These are phyloP conservation scores for Penicillium fuscoglaucum DNA, from an alignment of 2,329 filamentous ascomycete species.

Conservation along the genomic window DNA sequence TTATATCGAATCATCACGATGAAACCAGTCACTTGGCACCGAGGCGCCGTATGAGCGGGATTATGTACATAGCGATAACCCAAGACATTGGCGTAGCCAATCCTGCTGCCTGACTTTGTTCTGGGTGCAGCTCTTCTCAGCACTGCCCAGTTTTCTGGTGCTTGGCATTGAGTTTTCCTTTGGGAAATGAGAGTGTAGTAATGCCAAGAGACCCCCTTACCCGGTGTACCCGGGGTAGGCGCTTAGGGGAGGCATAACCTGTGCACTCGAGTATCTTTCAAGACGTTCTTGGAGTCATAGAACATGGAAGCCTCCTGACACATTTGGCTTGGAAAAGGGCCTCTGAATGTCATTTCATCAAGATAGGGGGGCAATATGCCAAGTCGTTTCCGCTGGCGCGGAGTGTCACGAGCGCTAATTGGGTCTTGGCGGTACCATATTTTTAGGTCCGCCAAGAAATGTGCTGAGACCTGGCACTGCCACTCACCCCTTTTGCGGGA, in stretches of 20 bases:
- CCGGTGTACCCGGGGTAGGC: constrained; percentile 4
- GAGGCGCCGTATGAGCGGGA: neutral
- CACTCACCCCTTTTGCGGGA: neutral
- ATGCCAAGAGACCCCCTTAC: constrained; percentile 10
- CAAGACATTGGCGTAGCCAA: constrained; percentile 9
- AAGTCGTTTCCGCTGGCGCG: constrained; percentile 9
- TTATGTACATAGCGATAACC: neutral
- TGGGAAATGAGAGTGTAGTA: constrained; percentile 1
- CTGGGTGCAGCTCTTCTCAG: constrained; percentile 4
- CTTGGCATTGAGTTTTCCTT: constrained; percentile 2
- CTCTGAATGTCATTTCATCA: neutral
- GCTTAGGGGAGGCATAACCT: neutral
- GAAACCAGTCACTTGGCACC: constrained; percentile 9
- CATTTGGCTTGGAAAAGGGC: neutral
- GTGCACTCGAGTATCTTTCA: neutral
- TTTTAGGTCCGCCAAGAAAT: constrained; percentile 4
- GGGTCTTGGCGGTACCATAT: constrained; percentile 5
- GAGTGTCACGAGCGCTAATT: neutral
- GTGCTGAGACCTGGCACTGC: neutral
- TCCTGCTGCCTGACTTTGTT: constrained; percentile 9
- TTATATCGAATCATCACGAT: constrained; percentile 1
- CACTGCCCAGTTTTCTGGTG: constrained; percentile 4
- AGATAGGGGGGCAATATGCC: neutral
- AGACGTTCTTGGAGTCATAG: too few species aligned
- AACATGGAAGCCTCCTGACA: too few species aligned